Evolutionary conservation across 2,329 filamentous ascomycete genomes (phyloP), one percentile per base, ranked within the genome.

Genomic region (Triangularia setosa): DNA sequence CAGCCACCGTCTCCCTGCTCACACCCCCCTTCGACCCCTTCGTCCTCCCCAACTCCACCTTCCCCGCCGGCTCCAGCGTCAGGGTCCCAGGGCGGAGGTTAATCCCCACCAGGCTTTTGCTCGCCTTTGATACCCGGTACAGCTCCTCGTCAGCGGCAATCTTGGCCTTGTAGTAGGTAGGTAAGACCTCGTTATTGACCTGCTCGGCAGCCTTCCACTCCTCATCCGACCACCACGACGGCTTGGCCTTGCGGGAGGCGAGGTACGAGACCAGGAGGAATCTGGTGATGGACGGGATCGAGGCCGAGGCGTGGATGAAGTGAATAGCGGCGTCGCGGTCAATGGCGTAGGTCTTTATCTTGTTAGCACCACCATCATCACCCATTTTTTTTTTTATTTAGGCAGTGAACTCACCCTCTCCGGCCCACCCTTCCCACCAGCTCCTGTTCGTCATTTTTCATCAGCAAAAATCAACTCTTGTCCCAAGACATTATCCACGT

Each of bases 181-280:
- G 77, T 21, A 88, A 75, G 2, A 75, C 67, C 35, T 78, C 77
- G 11, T 73, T 72, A 69, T 80, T 79, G 54, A 77, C 76, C 44
- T 81, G 73, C 16, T 73, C 65, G 14, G 77, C 71, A 1, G 67
- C 64, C n/a, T 78, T 74, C 82, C 82, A 87, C 63, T 75, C 76
- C 9, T 77, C 79, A 4, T 80, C 77, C 23, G 78, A 73, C 83
- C 84, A 88, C 85, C 86, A 89, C 0, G 80, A 69, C 0, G 87
- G 83, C 28, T 77, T 77, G 5, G 67, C 62, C 25, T 81, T 79
- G 24, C 88, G 82, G 18, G 84, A 83, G 64, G 80, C 80, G 11
- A 85, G 74, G 68, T 88, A 88, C 0, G 87, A 89, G 60, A 91
- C 79, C 69, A 90, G 81, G 58, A 91, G 79, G 76, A 90, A 90